Evolutionary conservation across 495 filamentous ascomycete species (phyloP).

Genomic region (Chaetomium cochliodes): DNA sequence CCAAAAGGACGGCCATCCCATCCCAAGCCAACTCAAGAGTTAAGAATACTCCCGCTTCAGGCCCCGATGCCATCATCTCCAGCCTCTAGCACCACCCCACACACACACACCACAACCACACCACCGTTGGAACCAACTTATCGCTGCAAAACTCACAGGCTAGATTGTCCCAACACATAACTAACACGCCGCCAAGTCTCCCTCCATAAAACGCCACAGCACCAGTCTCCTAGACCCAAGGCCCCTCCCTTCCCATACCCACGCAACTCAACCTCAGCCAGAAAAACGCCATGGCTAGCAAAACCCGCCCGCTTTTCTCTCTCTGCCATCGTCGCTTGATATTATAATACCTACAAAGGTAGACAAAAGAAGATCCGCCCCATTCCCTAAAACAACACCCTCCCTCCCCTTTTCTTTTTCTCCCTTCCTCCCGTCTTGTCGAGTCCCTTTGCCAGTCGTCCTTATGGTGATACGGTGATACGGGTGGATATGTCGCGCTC

Average conservation of each 20-base stretch:
- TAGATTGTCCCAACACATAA: not conserved
- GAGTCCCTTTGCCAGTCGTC: not conserved
- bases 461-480: too few species aligned
- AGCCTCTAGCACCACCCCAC: too few species aligned
- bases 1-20: too few species aligned
- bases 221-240: not conserved
- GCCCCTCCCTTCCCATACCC: not conserved
- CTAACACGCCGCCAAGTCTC: not conserved
- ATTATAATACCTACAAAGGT: not conserved
- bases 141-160: not conserved
- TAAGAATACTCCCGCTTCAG: too few species aligned
- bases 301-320: not conserved
- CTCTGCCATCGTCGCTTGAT: not conserved
- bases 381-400: not conserved
- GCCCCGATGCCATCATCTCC: too few species aligned
- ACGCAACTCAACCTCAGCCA: conserved; percentile 5
- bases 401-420: not conserved
- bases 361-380: not conserved
- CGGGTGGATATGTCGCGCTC: not conserved
- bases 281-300: conserved; percentile 6
- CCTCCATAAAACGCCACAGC: not conserved
- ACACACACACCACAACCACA: too few species aligned
- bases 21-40: too few species aligned
- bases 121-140: not conserved
- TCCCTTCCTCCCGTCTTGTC: not conserved